phyloP scores from a whole-genome alignment of 768 basidiomycete genomes.

The Mycena galericulata region DNA sequence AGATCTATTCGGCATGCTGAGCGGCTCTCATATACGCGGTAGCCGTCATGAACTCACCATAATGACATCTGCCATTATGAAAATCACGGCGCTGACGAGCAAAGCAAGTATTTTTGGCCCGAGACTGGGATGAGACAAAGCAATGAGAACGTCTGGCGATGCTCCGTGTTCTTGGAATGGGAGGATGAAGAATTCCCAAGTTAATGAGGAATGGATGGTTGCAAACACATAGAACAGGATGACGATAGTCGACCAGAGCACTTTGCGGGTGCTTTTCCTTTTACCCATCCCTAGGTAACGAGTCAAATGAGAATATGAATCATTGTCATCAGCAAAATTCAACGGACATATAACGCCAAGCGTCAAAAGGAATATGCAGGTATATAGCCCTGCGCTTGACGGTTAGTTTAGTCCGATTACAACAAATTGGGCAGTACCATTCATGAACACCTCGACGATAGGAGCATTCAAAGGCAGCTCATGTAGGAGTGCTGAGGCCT shows the following conservation, averaged over 20 bases:
- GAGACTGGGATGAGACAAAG: neutral
- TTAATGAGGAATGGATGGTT: conserved; percentile 1
- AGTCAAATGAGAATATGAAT: neutral
- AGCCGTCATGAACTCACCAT: neutral
- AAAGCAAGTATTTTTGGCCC: neutral
- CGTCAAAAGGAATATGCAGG: neutral
- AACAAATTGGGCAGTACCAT: neutral
- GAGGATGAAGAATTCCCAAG: neutral
- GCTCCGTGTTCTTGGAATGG: conserved; percentile 5
- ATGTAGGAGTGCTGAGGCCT: conserved; percentile 23
- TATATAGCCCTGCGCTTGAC: neutral
- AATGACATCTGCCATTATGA: conserved; percentile 7
- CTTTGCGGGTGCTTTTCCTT: neutral
- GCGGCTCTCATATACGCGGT: neutral
- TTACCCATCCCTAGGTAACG: neutral
- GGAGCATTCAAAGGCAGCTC: neutral
- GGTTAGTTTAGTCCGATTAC: neutral
- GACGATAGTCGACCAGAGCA: neutral
- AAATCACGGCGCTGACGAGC: neutral
- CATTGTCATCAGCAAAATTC: neutral
- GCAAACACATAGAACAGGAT: neutral
- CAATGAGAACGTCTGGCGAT: conserved; percentile 1
- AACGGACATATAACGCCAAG: neutral
- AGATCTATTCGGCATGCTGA: neutral
- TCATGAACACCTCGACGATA: neutral